Evolutionary conservation across 139 green algal species (phyloP).

Genomic region (Chlamydomonas incerta): DNA sequence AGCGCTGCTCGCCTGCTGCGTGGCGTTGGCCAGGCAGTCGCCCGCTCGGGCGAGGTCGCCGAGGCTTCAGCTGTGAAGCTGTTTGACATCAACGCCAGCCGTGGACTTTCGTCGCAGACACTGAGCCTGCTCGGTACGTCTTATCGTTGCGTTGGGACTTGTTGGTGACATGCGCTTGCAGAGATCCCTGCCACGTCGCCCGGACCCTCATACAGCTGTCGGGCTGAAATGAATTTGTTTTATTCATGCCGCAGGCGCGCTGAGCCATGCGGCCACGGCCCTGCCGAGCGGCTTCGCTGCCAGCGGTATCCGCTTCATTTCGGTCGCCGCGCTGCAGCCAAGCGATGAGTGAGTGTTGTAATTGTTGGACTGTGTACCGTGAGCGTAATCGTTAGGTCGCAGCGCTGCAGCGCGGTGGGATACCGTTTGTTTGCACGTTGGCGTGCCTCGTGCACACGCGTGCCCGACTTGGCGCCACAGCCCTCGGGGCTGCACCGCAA

Average conservation of each 20-base stretch:
- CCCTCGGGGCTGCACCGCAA: too few species aligned
- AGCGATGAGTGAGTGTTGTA: constrained; percentile 75
- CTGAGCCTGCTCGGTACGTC: constrained; percentile 3
- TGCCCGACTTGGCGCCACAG: background rate
- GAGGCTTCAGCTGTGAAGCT: constrained; percentile 25
- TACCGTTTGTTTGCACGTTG: background rate
- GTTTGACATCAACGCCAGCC: constrained; percentile 33
- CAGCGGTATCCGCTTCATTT: constrained; percentile 72
- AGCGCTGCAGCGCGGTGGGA: background rate
- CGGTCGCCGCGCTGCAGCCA: constrained; percentile 77
- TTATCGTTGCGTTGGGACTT: background rate
- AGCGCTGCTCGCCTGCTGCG: constrained; percentile 31
- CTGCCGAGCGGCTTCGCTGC: constrained; percentile 45
- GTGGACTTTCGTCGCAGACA: background rate
- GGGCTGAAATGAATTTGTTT: background rate
- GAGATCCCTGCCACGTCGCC: constrained; percentile 22
- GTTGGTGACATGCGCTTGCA: background rate
- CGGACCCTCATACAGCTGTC: background rate
- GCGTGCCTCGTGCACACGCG: background rate
- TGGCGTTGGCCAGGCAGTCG: constrained; percentile 7
- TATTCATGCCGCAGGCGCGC: background rate
- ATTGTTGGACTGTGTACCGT: background rate
- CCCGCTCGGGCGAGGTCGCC: background rate
- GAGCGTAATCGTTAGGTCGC: too few species aligned
- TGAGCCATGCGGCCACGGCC: constrained; percentile 5